phyloP scores from a whole-genome alignment of 2,329 filamentous ascomycete species.

The Aspergillus quadrilineatus region DNA sequence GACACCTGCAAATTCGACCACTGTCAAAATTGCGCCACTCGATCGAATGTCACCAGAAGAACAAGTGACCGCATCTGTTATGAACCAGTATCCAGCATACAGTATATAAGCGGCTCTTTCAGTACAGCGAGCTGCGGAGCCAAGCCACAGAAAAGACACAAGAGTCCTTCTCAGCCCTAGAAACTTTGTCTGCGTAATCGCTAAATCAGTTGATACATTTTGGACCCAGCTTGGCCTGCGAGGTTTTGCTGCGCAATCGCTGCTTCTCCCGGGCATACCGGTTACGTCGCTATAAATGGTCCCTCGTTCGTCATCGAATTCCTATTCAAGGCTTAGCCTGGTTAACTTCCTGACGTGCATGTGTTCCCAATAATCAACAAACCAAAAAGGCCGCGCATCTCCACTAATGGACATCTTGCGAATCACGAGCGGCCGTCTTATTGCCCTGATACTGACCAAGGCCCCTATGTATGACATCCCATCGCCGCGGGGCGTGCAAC shows the following conservation, averaged over 20 bases:
- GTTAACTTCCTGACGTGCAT: neutral
- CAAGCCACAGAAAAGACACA: conserved; percentile 7
- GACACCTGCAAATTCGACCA: neutral
- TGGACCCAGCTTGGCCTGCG: neutral
- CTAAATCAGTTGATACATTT: neutral
- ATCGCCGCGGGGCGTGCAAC: neutral
- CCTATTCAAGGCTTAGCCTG: neutral
- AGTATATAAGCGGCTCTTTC: neutral
- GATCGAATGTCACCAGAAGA: neutral
- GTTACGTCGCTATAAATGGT: neutral
- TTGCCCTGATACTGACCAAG: neutral
- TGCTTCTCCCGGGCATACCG: neutral
- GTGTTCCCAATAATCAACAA: neutral
- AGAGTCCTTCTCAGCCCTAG: conserved; percentile 4
- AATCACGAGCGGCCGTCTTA: neutral
- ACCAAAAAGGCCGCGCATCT: neutral
- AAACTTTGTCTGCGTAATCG: neutral
- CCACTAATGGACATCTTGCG: neutral
- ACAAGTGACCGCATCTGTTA: neutral
- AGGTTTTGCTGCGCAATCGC: neutral
- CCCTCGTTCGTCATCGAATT: neutral
- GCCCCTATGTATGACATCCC: neutral
- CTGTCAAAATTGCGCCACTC: neutral
- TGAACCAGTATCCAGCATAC: neutral
- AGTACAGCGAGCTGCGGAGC: neutral